phyloP scores from a whole-genome alignment of 768 basidiomycete genomes.

The Rickenella mellea region DNA sequence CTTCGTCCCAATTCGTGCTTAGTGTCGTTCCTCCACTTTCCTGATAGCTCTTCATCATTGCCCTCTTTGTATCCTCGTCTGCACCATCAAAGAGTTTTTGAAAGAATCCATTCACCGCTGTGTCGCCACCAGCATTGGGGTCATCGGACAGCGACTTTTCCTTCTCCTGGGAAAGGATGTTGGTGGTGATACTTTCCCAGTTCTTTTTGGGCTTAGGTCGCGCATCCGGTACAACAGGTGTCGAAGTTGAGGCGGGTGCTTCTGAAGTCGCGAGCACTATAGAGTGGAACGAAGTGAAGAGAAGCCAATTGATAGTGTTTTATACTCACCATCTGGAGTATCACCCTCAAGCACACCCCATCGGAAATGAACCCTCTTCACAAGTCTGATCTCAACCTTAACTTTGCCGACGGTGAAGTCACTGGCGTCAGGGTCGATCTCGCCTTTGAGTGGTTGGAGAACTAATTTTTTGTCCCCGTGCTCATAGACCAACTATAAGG shows the following conservation, averaged over 20 bases:
- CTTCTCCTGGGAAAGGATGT: conserved; percentile 60
- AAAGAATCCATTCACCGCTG: conserved; percentile 80
- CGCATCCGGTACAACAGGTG: conserved; percentile 16
- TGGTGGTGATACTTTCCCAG: conserved; percentile 78
- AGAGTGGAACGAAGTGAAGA: conserved; percentile 21
- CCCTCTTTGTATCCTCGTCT: conserved; percentile 83
- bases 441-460: conserved; percentile 74
- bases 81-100: conserved; percentile 85
- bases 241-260: conserved; percentile 24
- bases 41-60: conserved; percentile 97
- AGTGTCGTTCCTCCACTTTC: conserved; percentile 94
- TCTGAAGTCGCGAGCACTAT: not conserved
- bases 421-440: conserved; percentile 58
- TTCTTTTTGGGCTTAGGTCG: conserved; percentile 47
- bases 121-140: conserved; percentile 86
- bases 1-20: conserved; percentile 94
- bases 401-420: conserved; percentile 68
- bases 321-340: conserved; percentile 57
- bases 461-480: conserved; percentile 63
- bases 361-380: conserved; percentile 53
- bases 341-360: conserved; percentile 78
- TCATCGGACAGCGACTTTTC: conserved; percentile 64
- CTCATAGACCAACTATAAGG: conserved; percentile 43
- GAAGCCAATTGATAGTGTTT: conserved; percentile 9
- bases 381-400: conserved; percentile 79